phyloP scores from a whole-genome alignment of 2,329 filamentous ascomycete genomes.

The Talaromyces sp. region DNA sequence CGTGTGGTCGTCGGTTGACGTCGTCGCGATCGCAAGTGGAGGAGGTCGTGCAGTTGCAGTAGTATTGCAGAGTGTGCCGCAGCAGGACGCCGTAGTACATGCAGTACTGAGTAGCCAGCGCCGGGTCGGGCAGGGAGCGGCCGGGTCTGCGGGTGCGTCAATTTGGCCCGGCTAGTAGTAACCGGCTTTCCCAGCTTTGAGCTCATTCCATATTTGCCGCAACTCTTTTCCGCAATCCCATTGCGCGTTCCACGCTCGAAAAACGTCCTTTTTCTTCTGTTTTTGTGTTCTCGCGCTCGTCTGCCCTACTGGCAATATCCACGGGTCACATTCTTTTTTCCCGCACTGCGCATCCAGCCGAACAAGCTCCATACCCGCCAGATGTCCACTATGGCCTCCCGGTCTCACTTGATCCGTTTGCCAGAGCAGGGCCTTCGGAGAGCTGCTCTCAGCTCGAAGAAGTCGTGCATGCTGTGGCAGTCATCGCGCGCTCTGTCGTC shows the following conservation, averaged over 20 bases:
- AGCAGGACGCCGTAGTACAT: neutral
- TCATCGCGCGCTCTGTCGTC: slow-evolving; percentile 22
- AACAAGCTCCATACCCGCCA: neutral
- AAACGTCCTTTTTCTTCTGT: slow-evolving; percentile 1
- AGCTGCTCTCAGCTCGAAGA: slow-evolving; percentile 22
- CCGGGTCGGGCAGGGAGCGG: neutral
- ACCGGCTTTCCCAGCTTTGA: slow-evolving; percentile 15
- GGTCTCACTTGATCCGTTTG: slow-evolving; percentile 31
- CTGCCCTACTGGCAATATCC: neutral
- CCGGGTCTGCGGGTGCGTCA: slow-evolving; percentile 1
- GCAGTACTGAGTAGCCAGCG: too few species aligned
- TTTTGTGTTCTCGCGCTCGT: neutral
- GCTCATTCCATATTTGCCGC: neutral
- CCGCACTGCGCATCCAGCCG: neutral
- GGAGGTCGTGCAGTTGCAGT: neutral
- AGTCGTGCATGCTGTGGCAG: slow-evolving; percentile 17
- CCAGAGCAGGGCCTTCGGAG: slow-evolving; percentile 26
- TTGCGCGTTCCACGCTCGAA: neutral
- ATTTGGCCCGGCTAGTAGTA: slow-evolving; percentile 1
- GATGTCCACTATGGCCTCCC: slow-evolving; percentile 31
- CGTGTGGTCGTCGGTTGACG: slow-evolving; percentile 4
- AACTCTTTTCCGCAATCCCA: neutral
- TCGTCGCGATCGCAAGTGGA: neutral
- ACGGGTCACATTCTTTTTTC: neutral
- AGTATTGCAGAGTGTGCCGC: neutral